Base-by-base conservation (phyloP, 2,329 filamentous ascomycete species). In the Cladosporium phlei region DNA sequence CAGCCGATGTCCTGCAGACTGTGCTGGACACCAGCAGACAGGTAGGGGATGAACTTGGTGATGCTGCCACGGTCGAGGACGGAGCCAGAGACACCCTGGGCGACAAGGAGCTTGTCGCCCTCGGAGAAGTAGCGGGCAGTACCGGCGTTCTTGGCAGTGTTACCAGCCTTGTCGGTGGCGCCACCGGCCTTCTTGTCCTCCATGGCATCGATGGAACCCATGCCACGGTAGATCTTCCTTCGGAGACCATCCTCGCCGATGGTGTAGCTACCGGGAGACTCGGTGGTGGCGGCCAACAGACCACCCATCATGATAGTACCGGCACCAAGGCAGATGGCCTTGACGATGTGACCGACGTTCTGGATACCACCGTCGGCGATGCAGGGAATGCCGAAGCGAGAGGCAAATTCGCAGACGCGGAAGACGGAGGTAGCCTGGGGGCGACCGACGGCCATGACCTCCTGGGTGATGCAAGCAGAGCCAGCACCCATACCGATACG, bases 291-390 rank as follows among this genome's bases (percentile, higher is more conserved):
- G 40, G 93, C 93, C 55, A 98, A 80, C 44, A 98, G 83, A 73
- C 93, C 94, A 61, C 93, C 93, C 93, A 98, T 98, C 93, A 98
- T 98, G 67, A 98, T 85, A 28, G 90, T 94, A 35, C 87, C 88
- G 49, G 93, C 93, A 58, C 93, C 93, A 54, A 98, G 83, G 37
- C 93, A 85, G 56, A 98, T 83, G 66, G 90, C 91, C 79, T 98
- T 98, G 70, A 98, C 93, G 57, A 98, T 96, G 75, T 98, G 94
- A 46, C 93, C 93, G 56, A 98, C 87, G 65, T 98, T 98, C 72
- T 98, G 93, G 59, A 98, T 86, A 71, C 93, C 93, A 60, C 93
- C 93, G 61, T 98, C 93, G 50, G 93, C 93, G 65, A 98, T 97
- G 72, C 91, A 97, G 48, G 93, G 93, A 57, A 98, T 90, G 52